Evolutionary conservation across 352 stramenopile species (phyloP), one percentile per base, ranked within the genome.

Genomic region (Phytophthora multivora): DNA sequence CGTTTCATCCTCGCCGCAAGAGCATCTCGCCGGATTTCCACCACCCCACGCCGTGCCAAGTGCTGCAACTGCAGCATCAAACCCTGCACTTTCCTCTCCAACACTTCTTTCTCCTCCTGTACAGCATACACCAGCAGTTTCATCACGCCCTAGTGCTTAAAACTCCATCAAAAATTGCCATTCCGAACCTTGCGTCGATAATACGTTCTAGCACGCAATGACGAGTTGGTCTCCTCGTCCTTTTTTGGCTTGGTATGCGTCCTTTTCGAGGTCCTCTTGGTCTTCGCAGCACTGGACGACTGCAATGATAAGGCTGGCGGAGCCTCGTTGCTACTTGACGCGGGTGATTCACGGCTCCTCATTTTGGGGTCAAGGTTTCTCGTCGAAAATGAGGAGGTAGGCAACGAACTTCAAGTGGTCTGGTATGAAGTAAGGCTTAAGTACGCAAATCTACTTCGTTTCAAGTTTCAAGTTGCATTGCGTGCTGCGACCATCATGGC

Each of bases 181-280:
- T 15, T 38, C 5, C 19, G 9, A 18, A 81, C 73, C 66, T 82
- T 82, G 63, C 73, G 73, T 48, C 70, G 63, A 51, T 82, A 82
- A 50, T 82, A 82, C 18, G 73, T 82, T 39, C 73, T 54, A 25
- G 71, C 16, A 16, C 31, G 57, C 30, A 52, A 19, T 23, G 49
- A 43, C 43, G 60, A 51, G 21, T 52, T 60, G 40, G 49, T 48
- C 25, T 50, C 11, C 43, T 25, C 51, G 25, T 59, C 54, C 12
- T 51, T 42, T 26, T 40, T 50, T 25, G 35, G 15, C 35, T 40
- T 40, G 35, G 35, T 15, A 11, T 21, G 48, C 16, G 25, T 45
- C 23, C 23, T 45, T 38, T 65, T 56, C 3, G 35, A 5, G 40
- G 40, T 23, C 18, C 38, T 50, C 13, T 61, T 54, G 25, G 26